A percentile compares a stretch with the other conserved stretches of the same genome.
Evolutionary conservation across 305 asterid genomes (phyloP).

Genomic region (Galium porrigens): DNA sequence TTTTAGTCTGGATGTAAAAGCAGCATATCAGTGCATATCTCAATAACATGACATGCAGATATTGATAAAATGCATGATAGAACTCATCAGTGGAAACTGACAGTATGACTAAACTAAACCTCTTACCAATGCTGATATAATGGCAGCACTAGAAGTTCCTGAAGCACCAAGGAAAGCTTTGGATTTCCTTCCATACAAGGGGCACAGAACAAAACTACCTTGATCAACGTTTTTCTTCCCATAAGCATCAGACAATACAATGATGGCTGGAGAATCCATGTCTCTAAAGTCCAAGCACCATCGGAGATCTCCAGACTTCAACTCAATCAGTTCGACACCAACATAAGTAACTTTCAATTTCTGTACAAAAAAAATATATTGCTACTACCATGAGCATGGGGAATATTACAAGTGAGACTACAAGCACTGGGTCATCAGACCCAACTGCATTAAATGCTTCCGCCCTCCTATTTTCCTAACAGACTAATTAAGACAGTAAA

Average conservation of each 20-base stretch:
- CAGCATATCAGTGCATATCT: not conserved
- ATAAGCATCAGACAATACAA: slow-evolving; percentile 63
- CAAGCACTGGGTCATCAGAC: not conserved
- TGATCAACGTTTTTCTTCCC: slow-evolving; percentile 67
- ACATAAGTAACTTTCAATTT: slow-evolving; percentile 76
- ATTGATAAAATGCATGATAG: not conserved
- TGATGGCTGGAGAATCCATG: slow-evolving; percentile 81
- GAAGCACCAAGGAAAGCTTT: slow-evolving; percentile 97
- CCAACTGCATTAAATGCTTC: slow-evolving; percentile 1
- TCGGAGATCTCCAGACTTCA: slow-evolving; percentile 76
- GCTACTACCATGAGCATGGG: slow-evolving; percentile 2
- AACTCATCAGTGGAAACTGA: not conserved
- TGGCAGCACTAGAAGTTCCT: slow-evolving; percentile 64
- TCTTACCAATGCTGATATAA: slow-evolving; percentile 59
- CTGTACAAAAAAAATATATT: slow-evolving; percentile 29
- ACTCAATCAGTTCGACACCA: slow-evolving; percentile 77
- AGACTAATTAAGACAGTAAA: not conserved
- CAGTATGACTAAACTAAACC: not conserved
- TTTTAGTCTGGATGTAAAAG: slow-evolving; percentile 51
- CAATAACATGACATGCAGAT: not conserved
- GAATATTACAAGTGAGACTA: not conserved
- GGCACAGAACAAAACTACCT: slow-evolving; percentile 80
- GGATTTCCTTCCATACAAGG: slow-evolving; percentile 89
- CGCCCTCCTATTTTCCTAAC: not conserved
- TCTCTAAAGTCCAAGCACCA: slow-evolving; percentile 99